Evolutionary conservation across 108 stramenopile species (phyloP), one percentile per base, ranked within the genome.

Genomic region (Cyclostephanos invisitatus): DNA sequence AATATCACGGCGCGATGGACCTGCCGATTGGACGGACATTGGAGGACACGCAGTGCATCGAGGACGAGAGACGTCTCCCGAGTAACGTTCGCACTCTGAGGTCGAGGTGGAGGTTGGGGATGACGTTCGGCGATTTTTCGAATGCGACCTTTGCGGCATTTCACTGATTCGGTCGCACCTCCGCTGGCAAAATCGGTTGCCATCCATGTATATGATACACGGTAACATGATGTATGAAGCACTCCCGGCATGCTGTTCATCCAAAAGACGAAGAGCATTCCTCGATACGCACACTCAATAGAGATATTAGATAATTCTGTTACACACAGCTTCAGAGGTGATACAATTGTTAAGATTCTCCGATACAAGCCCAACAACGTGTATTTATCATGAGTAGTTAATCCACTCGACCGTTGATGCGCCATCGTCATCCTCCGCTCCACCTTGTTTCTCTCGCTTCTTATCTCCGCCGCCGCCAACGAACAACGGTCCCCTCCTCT

Each of bases 61-160:
- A 83, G 36, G 78, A 79, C 11, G 80, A 73, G 46, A 53, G 67
- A 67, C 58, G 54, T 17, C 62, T 90, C 21, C 86, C 90, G 1
- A 44, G 54, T 5, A 77, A 38, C 20, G 84, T 88, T 20, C 74
- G 76, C 9, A 86, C 84, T 27, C 46, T 91, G 61, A 62, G 62
- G 42, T 77, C 78, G 9, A 71, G 90, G 14, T 91, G 87, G 85
- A 86, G 75, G 55, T 60, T 55, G 51, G 89, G 87, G 0, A 77
- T 80, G 80, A 89, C 85, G 36, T 93, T 93, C 82, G 92, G 89
- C 25, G 86, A 93, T 47, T 93, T 93, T 66, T 72, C 74, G 37
- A 73, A 83, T 64, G 88, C 89, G 0, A 91, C 92, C 14, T 89
- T 89, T 70, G 47, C 70, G 28, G 89, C 89, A 11, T 93, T 90